Base-by-base conservation (phyloP, 2,329 filamentous ascomycete species). In the Ophiostoma fasciatum region DNA sequence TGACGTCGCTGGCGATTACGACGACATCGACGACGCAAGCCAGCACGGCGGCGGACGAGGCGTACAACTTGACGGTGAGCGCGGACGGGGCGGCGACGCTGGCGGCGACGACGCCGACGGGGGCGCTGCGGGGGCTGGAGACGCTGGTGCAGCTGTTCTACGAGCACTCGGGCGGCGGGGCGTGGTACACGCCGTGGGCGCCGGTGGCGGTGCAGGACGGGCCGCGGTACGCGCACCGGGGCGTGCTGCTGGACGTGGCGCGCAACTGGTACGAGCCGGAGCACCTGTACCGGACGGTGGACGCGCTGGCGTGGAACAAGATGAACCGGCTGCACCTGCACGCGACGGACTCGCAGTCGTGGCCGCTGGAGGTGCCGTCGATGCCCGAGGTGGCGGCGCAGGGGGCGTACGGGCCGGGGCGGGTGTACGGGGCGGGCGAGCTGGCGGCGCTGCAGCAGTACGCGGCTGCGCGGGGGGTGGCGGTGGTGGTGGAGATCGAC, bases 321-420 rank as follows among this genome's bases (percentile, higher is more conserved):
- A 69, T 90, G 63, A 90, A 90, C 58, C 67, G 75, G 6, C 65
- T 92, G 38, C 83, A 90, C 56, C 62, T 88, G 36, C 83, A 92
- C 60, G 66, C 78, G 39, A 90, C 82, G 5, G 83, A 92, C 55
- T 75, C 78, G 13, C 83, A 92, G 55, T 82, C 82, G 4, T 92
- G 83, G 79, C 84, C 84, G 0, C 62, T 93, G 18, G 82, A 84
- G 46, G 77, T 93, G 33, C 80, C 82, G 1, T 57, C 78, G 3
- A 57, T 93, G 42, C 80, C 84, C 4, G 68, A 78, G 40, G 63
- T 93, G 3, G 66, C 82, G 4, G 56, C 64, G 35, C 77, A 82
- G 52, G 84, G 83, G 25, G 78, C 82, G 1, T 92, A 92, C 51
- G 64, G 66, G 18, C 61, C 66, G 14, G 70, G 69, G 31, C 62